Evolutionary conservation across 2,329 filamentous ascomycete species (phyloP).

Genomic region (Talaromyces sp.): DNA sequence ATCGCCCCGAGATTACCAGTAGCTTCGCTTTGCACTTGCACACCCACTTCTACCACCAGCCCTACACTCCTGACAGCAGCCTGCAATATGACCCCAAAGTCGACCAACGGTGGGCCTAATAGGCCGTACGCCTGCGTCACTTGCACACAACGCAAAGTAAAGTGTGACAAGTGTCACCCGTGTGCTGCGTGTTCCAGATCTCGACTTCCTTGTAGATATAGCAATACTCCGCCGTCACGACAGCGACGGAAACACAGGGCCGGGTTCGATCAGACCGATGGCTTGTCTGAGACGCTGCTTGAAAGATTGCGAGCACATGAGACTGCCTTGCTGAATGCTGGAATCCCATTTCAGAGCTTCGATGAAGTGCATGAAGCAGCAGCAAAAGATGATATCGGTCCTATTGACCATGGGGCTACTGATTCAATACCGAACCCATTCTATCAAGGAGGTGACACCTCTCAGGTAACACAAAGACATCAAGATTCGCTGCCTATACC

Average conservation of each 20-base stretch:
- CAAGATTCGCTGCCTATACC: too few species aligned
- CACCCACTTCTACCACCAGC: too few species aligned
- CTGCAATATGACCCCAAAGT: too few species aligned
- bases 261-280: not conserved
- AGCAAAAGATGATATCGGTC: not conserved
- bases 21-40: too few species aligned
- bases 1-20: too few species aligned
- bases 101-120: not conserved
- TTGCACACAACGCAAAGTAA: slow-evolving; percentile 1
- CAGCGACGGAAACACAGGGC: not conserved
- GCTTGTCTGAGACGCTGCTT: not conserved
- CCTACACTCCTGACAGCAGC: too few species aligned
- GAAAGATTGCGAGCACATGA: not conserved
- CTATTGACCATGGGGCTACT: not conserved
- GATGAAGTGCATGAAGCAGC: not conserved
- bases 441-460: too few species aligned
- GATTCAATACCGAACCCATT: too few species aligned
- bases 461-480: too few species aligned
- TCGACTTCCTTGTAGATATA: not conserved
- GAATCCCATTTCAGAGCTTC: not conserved
- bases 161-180: slow-evolving; percentile 3
- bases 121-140: not conserved
- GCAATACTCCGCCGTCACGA: slow-evolving; percentile 3
- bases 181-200: slow-evolving; percentile 5
- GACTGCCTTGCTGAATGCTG: not conserved